phyloP scores from a whole-genome alignment of 305 asterid species.

The Fraxinus sp. region DNA sequence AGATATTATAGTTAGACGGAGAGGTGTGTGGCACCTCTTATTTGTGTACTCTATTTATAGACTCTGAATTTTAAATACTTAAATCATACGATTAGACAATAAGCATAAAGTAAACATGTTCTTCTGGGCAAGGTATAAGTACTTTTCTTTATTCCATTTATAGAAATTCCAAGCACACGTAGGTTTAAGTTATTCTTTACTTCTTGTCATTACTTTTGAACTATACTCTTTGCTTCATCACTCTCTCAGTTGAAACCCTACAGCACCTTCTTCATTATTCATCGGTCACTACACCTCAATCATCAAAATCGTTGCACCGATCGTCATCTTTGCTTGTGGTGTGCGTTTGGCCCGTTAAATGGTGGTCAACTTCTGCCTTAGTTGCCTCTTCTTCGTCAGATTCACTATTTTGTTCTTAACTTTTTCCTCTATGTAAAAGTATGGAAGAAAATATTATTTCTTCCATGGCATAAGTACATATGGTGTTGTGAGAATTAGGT shows the following conservation, averaged over 20 bases:
- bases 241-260: background rate
- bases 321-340: background rate
- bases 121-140: background rate
- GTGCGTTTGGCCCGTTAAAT: background rate
- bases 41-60: background rate
- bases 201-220: background rate
- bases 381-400: background rate
- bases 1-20: background rate
- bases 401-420: background rate
- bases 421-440: background rate
- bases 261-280: background rate
- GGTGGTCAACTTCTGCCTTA: background rate
- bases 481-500: background rate
- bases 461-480: background rate
- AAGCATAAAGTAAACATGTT: background rate
- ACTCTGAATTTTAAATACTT: background rate
- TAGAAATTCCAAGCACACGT: background rate
- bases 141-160: background rate
- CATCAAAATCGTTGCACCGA: background rate
- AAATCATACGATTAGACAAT: background rate
- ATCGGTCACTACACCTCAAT: background rate
- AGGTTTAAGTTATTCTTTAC: background rate
- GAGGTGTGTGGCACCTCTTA: background rate
- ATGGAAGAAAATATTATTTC: too few relatives aligned
- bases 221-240: background rate